A percentile compares a stretch with the other conserved stretches of the same genome.
phyloP scores from a whole-genome alignment of 176 grass and related monocot species.

The Aegilops umbellulata region DNA sequence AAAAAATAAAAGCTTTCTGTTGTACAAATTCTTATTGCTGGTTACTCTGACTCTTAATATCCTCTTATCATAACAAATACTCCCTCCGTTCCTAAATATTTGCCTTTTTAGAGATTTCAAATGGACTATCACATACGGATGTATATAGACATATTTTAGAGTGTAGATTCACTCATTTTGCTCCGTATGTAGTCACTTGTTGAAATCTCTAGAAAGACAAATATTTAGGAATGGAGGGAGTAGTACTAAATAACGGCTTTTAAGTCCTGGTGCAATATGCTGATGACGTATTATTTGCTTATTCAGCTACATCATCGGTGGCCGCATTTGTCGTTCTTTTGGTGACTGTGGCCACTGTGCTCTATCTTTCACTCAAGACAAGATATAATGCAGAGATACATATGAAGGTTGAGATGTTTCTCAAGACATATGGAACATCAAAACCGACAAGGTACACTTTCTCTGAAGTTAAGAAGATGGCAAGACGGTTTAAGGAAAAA shows the following conservation, averaged over 20 bases:
- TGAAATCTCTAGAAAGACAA: too few relatives aligned
- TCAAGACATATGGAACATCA: neutral
- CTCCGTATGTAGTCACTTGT: too few relatives aligned
- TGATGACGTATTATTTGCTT: too few relatives aligned
- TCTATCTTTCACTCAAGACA: constrained; percentile 5
- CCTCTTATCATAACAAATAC: neutral
- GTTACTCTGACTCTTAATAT: neutral
- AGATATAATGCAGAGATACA: neutral
- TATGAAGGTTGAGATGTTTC: neutral
- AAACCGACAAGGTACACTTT: neutral
- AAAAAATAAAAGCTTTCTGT: neutral
- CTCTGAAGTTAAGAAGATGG: constrained; percentile 1
- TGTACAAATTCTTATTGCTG: neutral
- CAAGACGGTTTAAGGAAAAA: neutral
- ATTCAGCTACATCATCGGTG: neutral
- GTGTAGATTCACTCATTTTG: too few relatives aligned
- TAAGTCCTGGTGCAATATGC: too few relatives aligned
- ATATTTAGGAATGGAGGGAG: too few relatives aligned
- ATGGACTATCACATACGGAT: too few relatives aligned
- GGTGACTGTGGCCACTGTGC: neutral
- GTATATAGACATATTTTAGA: too few relatives aligned
- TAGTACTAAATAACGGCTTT: too few relatives aligned
- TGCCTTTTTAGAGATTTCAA: too few relatives aligned
- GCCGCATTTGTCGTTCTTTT: neutral
- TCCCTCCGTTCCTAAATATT: too few relatives aligned